Evolutionary conservation across 2,329 filamentous ascomycete species (phyloP), one percentile per base, ranked within the genome.

Genomic region (Eutypella sp.): DNA sequence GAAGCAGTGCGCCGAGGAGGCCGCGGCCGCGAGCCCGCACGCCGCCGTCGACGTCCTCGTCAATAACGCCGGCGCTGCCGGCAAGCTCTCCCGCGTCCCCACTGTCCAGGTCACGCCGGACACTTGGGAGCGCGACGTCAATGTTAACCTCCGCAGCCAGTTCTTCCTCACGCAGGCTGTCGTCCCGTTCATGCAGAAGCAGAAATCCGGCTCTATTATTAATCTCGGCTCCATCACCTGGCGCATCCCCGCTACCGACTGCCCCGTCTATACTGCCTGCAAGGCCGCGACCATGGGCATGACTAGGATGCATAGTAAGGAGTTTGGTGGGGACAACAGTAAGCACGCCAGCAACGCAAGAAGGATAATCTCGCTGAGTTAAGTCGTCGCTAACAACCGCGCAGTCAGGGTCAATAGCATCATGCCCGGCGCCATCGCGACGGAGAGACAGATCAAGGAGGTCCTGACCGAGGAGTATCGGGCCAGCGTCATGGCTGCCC

Each of bases 341-440:
- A 22, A 39, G 36, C 18, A 33, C 31, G 15, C 31, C 10, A 33
- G 31, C 15, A 33, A n/a, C 2, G 4, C 31, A 16, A n/a, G 10
- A n/a, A 13, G 15, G 2, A 33, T 3, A 9, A 5, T 4, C 1
- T n/a, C 15, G 15, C 9, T 16, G 31, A 16, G 31, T 2, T 33
- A 7, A 13, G 6, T n/a, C 7, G 15, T 7, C 10, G 4, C 10
- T 5, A 33, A 16, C 18, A 5, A 16, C 10, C 20, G 5, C 23
- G 23, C 36, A 39, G 36, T 71, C 16, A 50, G 72, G 0, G 67
- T 75, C 5, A 76, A 76, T 43, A 73, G 69, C 46, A 67, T 77
- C 24, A 71, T 75, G 69, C 73, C 74, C 0, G 72, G 72, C 0
- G 62, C 70, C 2, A 70, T 75, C 25, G 70, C 69, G 1, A 76